Conservation (phyloP, 148 eudicot species). For the Camellia sinensis region DNA sequence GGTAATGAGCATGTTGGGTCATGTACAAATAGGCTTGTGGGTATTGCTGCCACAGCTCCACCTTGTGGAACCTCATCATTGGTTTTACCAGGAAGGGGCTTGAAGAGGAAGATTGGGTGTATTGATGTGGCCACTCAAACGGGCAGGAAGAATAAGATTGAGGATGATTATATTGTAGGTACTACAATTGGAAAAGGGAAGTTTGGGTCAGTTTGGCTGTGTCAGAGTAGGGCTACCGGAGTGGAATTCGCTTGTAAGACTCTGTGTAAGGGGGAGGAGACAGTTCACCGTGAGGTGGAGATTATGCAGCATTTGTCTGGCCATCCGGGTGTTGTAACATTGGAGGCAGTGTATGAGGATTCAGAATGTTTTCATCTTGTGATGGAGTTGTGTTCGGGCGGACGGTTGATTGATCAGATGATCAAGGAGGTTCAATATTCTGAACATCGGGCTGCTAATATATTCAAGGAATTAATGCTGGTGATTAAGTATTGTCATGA, state of each 20-base stretch:
- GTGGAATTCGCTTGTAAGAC: constrained; percentile 86
- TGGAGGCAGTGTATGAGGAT: constrained; percentile 89
- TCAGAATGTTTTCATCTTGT: constrained; percentile 67
- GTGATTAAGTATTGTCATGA: constrained; percentile 88
- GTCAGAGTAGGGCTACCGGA: constrained; percentile 57
- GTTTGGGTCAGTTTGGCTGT: constrained; percentile 92
- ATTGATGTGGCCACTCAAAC: constrained; percentile 74
- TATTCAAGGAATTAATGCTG: constrained; percentile 73
- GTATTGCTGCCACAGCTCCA: constrained; percentile 62
- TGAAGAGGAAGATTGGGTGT: constrained; percentile 88
- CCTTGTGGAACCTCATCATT: constrained; percentile 46
- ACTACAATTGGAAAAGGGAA: constrained; percentile 73
- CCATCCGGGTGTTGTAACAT: constrained; percentile 80
- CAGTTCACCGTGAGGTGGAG: constrained; percentile 92
- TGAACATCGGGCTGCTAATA: constrained; percentile 61
- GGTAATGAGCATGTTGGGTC: constrained; percentile 41
- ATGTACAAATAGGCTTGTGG: constrained; percentile 50
- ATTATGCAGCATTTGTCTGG: constrained; percentile 99
- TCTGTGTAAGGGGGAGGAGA: constrained; percentile 85
- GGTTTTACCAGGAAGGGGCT: constrained; percentile 52
- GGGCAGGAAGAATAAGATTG: constrained; percentile 85
- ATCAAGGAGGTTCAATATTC: constrained; percentile 54
- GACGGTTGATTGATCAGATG: constrained; percentile 81
- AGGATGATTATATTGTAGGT: constrained; percentile 58
- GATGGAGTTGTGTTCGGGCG: constrained; percentile 88